Conservation (phyloP, 345 rosid genomes). For the Hibiscus syriacus region DNA sequence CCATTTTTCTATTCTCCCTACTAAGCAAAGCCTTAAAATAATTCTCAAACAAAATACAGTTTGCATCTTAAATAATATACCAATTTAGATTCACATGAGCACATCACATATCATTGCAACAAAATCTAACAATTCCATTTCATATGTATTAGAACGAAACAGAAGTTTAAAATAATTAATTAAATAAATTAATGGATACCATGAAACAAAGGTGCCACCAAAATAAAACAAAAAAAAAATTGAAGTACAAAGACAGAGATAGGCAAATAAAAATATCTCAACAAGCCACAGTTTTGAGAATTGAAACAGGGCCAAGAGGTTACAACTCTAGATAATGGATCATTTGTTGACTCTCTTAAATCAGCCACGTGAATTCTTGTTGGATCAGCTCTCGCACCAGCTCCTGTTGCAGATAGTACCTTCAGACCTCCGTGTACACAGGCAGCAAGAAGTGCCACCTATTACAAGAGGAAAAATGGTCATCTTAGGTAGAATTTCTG, state of each 20-base stretch:
- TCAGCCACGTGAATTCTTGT: conserved; percentile 95
- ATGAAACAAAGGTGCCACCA: not conserved
- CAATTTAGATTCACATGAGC: not conserved
- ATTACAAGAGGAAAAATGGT: conserved; percentile 18
- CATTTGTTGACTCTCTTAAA: conserved; percentile 82
- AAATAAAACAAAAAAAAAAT: not conserved
- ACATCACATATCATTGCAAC: not conserved
- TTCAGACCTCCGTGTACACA: conserved; percentile 73
- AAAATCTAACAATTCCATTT: not conserved
- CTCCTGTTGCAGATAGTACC: conserved; percentile 91
- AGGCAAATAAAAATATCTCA: not conserved
- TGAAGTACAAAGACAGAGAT: not conserved
- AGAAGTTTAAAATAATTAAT: not conserved
- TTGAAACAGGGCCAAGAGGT: conserved; percentile 14
- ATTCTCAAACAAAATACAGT: not conserved
- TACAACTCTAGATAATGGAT: conserved; percentile 86
- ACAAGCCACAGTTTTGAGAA: not conserved
- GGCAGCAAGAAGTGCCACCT: conserved; percentile 98
- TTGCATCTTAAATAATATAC: not conserved
- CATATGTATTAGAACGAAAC: not conserved
- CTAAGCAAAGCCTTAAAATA: not conserved
- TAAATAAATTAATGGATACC: not conserved
- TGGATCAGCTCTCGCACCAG: conserved; percentile 98
- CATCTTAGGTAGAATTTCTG: not conserved
- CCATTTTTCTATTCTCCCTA: not conserved